Conservation (phyloP, 1,284 basidiomycete species). For the Melanopsichium pennsylvanicum region DNA sequence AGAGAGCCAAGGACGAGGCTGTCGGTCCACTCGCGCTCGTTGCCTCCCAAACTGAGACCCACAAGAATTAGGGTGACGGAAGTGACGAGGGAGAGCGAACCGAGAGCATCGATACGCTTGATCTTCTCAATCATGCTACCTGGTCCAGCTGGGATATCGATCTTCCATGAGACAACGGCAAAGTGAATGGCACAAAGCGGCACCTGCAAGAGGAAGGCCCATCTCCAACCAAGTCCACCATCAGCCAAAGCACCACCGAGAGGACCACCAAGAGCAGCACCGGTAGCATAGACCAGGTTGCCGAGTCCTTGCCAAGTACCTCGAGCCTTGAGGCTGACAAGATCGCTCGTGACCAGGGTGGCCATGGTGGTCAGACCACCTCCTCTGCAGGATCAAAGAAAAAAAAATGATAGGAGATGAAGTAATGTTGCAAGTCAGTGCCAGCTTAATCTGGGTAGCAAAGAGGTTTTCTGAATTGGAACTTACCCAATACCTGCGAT, state of each 20-base stretch:
- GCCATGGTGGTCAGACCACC: constrained; percentile 68
- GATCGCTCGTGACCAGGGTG: constrained; percentile 67
- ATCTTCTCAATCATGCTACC: constrained; percentile 66
- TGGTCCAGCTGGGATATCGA: constrained; percentile 66
- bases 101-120: constrained; percentile 67
- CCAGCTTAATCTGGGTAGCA: no score
- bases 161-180: constrained; percentile 65
- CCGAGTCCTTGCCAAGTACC: constrained; percentile 67
- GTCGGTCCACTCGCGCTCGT: constrained; percentile 59
- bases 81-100: constrained; percentile 65
- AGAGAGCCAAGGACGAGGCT: constrained; percentile 54
- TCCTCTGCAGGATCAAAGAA: constrained; percentile 50
- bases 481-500: constrained; percentile 66
- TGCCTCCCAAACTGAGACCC: constrained; percentile 64
- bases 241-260: constrained; percentile 59
- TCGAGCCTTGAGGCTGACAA: constrained; percentile 67
- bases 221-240: constrained; percentile 58
- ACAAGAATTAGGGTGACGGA: constrained; percentile 64
- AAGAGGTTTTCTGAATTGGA: no score
- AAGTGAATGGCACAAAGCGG: constrained; percentile 66
- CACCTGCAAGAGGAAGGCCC: constrained; percentile 65
- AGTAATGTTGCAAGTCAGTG: no score
- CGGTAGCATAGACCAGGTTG: constrained; percentile 64
- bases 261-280: constrained; percentile 65
- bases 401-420: no score